These are phyloP conservation scores for Cenococcum geophilum DNA, from an alignment of 495 filamentous ascomycete genomes.

Conservation along the genomic window DNA sequence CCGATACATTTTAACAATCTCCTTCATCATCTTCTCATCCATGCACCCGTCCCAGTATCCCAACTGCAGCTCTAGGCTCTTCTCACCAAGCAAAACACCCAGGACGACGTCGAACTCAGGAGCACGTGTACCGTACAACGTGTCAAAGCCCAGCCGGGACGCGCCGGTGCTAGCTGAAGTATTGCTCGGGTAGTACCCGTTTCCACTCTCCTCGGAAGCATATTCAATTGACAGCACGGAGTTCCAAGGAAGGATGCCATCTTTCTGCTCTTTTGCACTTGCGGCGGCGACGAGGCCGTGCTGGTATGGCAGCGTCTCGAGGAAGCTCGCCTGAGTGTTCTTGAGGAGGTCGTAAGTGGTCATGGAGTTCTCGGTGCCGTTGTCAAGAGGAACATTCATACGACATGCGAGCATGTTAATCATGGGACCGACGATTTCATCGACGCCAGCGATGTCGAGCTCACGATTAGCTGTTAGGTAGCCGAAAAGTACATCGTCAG, in stretches of 20 bases:
- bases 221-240: slow-evolving; percentile 14
- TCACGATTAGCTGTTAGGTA: slow-evolving; percentile 40
- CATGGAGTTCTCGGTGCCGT: slow-evolving; percentile 7
- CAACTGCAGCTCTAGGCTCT: slow-evolving; percentile 15
- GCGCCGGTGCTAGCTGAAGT: background rate
- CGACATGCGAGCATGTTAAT: slow-evolving; percentile 40
- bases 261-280: slow-evolving; percentile 1
- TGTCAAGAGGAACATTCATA: background rate
- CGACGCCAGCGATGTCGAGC: slow-evolving; percentile 42
- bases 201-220: slow-evolving; percentile 1
- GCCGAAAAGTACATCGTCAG: slow-evolving; percentile 15
- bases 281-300: slow-evolving; percentile 11
- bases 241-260: slow-evolving; percentile 14
- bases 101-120: slow-evolving; percentile 23
- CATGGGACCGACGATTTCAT: slow-evolving; percentile 44
- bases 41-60: slow-evolving; percentile 39
- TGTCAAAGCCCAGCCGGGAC: slow-evolving; percentile 11
- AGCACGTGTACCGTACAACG: slow-evolving; percentile 8
- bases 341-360: slow-evolving; percentile 2
- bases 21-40: slow-evolving; percentile 44
- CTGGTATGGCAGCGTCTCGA: slow-evolving; percentile 12
- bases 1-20: slow-evolving; percentile 39
- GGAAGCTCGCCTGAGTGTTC: background rate
- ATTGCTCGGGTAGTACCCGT: slow-evolving; percentile 7
- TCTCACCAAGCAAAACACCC: slow-evolving; percentile 20